Conservation (phyloP, 2,329 filamentous ascomycete genomes). For the Trichoderma sp. region DNA sequence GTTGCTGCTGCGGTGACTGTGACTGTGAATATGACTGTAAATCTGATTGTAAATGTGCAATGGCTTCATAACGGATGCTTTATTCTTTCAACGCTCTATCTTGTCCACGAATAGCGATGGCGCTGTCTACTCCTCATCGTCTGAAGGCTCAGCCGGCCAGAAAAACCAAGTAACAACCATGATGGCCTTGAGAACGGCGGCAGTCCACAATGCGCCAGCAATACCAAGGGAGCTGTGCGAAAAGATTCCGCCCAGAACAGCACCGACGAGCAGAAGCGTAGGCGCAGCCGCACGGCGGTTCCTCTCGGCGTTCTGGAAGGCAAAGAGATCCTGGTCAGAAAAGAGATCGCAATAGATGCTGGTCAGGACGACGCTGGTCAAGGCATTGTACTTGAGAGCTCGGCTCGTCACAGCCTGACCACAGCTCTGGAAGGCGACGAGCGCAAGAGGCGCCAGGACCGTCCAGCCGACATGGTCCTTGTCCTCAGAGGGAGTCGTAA, state of each 20-base stretch:
- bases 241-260: slow-evolving; percentile 52
- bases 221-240: slow-evolving; percentile 51
- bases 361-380: slow-evolving; percentile 79
- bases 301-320: slow-evolving; percentile 47
- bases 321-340: slow-evolving; percentile 58
- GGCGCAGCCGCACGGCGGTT: slow-evolving; percentile 55
- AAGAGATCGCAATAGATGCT: slow-evolving; percentile 82
- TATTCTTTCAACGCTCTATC: background rate
- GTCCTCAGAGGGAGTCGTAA: slow-evolving; percentile 42
- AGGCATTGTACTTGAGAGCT: slow-evolving; percentile 66
- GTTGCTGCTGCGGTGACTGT: background rate
- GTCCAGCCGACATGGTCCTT: slow-evolving; percentile 55
- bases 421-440: slow-evolving; percentile 75
- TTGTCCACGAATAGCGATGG: background rate
- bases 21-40: background rate
- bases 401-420: slow-evolving; percentile 77
- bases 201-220: slow-evolving; percentile 60
- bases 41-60: background rate
- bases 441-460: slow-evolving; percentile 65
- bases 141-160: slow-evolving; percentile 54
- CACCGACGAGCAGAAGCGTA: slow-evolving; percentile 50
- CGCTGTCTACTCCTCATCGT: slow-evolving; percentile 27
- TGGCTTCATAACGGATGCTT: background rate
- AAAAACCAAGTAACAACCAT: slow-evolving; percentile 61
- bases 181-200: slow-evolving; percentile 54